Conservation (phyloP, 2,329 filamentous ascomycete species). For the Beauveria scarabaeidicola region DNA sequence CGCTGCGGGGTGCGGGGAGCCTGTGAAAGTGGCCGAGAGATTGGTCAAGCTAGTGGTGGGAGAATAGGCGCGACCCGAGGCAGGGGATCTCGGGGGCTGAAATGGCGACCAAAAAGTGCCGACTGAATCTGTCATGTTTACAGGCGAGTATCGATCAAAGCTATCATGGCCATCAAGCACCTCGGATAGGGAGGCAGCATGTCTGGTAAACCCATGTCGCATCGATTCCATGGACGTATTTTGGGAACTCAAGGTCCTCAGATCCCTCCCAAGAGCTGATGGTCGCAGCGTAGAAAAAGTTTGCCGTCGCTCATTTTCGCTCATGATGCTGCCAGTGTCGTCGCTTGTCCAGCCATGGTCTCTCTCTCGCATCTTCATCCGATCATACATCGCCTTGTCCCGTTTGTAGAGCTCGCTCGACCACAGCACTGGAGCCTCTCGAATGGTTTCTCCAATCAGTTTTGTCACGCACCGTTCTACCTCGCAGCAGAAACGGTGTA, state of each 20-base stretch:
- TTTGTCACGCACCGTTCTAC: conserved; percentile 79
- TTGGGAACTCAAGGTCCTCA: conserved; percentile 49
- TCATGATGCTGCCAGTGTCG: conserved; percentile 45
- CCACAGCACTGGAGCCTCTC: conserved; percentile 83
- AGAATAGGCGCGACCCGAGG: conserved; percentile 52
- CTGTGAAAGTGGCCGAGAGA: conserved; percentile 41
- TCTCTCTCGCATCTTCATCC: conserved; percentile 33
- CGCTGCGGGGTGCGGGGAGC: conserved; percentile 31
- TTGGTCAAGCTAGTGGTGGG: conserved; percentile 54
- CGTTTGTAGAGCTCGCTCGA: conserved; percentile 80
- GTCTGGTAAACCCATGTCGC: conserved; percentile 51
- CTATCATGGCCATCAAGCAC: conserved; percentile 63
- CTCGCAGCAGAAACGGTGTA: conserved; percentile 89
- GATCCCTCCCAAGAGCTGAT: conserved; percentile 45
- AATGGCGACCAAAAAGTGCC: conserved; percentile 89
- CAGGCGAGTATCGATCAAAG: conserved; percentile 53
- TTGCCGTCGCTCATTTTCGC: conserved; percentile 45
- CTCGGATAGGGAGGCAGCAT: conserved; percentile 52
- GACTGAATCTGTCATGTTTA: conserved; percentile 63
- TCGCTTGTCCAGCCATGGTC: conserved; percentile 39
- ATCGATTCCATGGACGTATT: conserved; percentile 62
- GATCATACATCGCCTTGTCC: conserved; percentile 58
- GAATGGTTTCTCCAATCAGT: conserved; percentile 73
- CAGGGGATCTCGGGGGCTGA: conserved; percentile 56
- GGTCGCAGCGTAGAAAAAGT: conserved; percentile 35